Evolutionary conservation across 139 green algal species (phyloP).

Genomic region (Picochlorum sp.): DNA sequence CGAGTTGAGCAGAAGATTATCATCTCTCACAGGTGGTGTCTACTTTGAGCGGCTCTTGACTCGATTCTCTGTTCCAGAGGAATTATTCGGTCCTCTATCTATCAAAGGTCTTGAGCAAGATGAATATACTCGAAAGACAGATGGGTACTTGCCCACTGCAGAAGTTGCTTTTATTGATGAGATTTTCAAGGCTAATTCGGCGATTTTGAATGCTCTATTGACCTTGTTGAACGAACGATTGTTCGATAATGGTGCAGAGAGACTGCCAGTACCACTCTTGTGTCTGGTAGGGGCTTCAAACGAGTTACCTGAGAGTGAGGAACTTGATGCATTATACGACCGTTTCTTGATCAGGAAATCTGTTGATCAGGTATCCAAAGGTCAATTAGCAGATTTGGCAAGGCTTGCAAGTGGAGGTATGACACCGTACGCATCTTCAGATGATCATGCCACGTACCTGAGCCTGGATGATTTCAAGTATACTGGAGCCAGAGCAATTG

Average conservation of each 20-base stretch:
- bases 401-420: neutral
- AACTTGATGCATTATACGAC: conserved; percentile 91
- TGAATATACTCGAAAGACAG: conserved; percentile 76
- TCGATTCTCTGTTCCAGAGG: conserved; percentile 83
- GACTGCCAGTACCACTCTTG: conserved; percentile 49
- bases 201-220: conserved; percentile 90
- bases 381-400: conserved; percentile 25
- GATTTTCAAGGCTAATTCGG: conserved; percentile 84
- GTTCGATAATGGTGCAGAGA: conserved; percentile 83
- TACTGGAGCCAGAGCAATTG: conserved; percentile 23
- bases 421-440: neutral
- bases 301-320: conserved; percentile 83
- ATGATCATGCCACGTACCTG: conserved; percentile 15
- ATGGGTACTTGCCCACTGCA: conserved; percentile 79
- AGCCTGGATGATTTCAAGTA: conserved; percentile 42
- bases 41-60: conserved; percentile 93
- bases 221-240: conserved; percentile 94
- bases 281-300: conserved; percentile 75
- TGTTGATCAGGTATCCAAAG: conserved; percentile 46
- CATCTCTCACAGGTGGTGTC: conserved; percentile 37
- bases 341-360: conserved; percentile 73
- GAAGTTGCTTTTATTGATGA: conserved; percentile 89
- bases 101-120: conserved; percentile 86
- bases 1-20: conserved; percentile 71
- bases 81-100: conserved; percentile 84